Conservation (phyloP, 805 yeast genomes). For the Yamadazyma sp. region DNA sequence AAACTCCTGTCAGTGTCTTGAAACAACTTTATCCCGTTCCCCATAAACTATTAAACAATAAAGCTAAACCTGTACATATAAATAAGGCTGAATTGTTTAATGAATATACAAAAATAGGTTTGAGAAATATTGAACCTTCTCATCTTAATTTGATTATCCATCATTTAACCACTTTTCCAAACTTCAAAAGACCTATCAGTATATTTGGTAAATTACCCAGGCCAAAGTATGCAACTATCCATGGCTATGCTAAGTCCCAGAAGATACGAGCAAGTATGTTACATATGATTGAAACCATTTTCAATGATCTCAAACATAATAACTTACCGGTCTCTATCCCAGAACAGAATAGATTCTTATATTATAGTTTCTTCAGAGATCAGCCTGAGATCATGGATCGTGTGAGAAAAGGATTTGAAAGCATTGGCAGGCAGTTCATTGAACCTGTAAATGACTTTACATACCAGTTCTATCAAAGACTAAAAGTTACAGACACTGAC, state of each 20-base stretch:
- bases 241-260: slow-evolving; percentile 17
- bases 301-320: slow-evolving; percentile 25
- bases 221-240: slow-evolving; percentile 7
- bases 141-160: slow-evolving; percentile 28
- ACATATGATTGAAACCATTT: slow-evolving; percentile 18
- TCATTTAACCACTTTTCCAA: slow-evolving; percentile 20
- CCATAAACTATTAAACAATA: slow-evolving; percentile 1
- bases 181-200: slow-evolving; percentile 25
- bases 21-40: slow-evolving; percentile 19
- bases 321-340: slow-evolving; percentile 24
- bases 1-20: slow-evolving; percentile 9
- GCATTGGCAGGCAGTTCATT: neutral
- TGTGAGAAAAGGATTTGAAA: slow-evolving; percentile 7
- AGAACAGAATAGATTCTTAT: slow-evolving; percentile 29
- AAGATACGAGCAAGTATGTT: slow-evolving; percentile 18
- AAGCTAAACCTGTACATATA: slow-evolving; percentile 3
- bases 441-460: slow-evolving; percentile 15
- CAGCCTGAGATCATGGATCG: slow-evolving; percentile 17
- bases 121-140: slow-evolving; percentile 20
- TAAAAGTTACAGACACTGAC: slow-evolving; percentile 9
- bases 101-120: slow-evolving; percentile 23
- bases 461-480: slow-evolving; percentile 17
- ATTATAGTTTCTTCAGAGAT: slow-evolving; percentile 31
- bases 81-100: slow-evolving; percentile 17
- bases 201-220: slow-evolving; percentile 7